Evolutionary conservation across 2,329 filamentous ascomycete species (phyloP), one percentile per base, ranked within the genome.

Genomic region (Pseudocercospora cruenta): DNA sequence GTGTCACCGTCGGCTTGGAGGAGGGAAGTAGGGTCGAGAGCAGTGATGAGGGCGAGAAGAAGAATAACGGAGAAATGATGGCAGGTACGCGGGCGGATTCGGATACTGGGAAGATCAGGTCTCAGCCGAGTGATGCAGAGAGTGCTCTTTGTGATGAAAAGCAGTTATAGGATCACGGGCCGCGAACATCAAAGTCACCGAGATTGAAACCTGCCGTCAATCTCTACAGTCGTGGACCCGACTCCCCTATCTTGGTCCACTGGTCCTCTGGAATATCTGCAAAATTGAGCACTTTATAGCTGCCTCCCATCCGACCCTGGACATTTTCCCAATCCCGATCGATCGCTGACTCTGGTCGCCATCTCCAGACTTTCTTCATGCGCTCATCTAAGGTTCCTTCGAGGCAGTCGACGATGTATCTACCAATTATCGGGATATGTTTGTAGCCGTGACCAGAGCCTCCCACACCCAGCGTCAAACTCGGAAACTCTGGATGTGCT

Each of bases 381-480:
- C 78, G 78, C 7, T 71, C 72, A 47, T 85, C 82, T 45, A 85
- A 66, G 7, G 71, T 78, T 0, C 77, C 80, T 64, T 85, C 81
- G 47, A 87, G 60, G 4, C 79, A 78, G 72, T 87, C 84, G 1
- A 75, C 79, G 24, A 87, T 82, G 22, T 84, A 80, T 4, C 78
- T 76, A 0, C 85, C 85, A 49, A 87, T 81, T 2, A 80, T 78
- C 1, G 84, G 83, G 71, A 84, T 83, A 45, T 84, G 81, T 79
- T 83, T 85, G 68, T 84, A 86, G 2, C 82, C 84, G 69, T 86
- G 82, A 0, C 84, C 84, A 31, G 82, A 84, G 0, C 80, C 85
- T 5, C 85, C 85, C 3, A 83, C 80, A 3, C 82, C 85, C 16
- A 87, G 70, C 2, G 84, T 72, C 22, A 86, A 71, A 26, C 78